Percentiles rank a stretch among this genome's conserved stretches.
phyloP scores from a whole-genome alignment of 139 green algal species.

The Micromonas commoda region DNA sequence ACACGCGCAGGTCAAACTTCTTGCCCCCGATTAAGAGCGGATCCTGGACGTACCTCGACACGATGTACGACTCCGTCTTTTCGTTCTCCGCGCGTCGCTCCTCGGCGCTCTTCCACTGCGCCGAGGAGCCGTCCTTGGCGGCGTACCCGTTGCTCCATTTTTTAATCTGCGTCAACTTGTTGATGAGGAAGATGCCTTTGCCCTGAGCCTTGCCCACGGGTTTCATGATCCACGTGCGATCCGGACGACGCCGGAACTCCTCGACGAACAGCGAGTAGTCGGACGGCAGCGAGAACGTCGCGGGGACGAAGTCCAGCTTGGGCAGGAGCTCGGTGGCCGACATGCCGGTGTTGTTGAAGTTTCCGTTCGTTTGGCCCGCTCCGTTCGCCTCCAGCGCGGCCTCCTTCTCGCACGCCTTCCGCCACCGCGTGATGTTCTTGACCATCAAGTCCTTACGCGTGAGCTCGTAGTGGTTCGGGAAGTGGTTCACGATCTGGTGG shows the following conservation, averaged over 20 bases:
- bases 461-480: constrained; percentile 76
- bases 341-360: background rate
- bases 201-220: constrained; percentile 63
- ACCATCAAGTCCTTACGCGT: constrained; percentile 76
- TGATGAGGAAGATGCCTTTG: constrained; percentile 74
- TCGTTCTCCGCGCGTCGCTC: background rate
- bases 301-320: constrained; percentile 25
- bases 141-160: background rate
- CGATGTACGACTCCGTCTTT: constrained; percentile 61
- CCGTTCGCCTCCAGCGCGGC: background rate
- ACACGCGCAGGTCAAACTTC: constrained; percentile 72
- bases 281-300: constrained; percentile 25
- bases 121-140: background rate
- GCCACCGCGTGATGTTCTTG: constrained; percentile 75
- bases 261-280: constrained; percentile 78
- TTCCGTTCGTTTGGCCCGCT: background rate
- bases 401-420: constrained; percentile 48
- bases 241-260: constrained; percentile 51
- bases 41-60: constrained; percentile 54
- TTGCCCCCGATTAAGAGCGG: constrained; percentile 49
- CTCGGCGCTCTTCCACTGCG: background rate
- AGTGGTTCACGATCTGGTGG: constrained; percentile 74
- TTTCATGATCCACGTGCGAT: constrained; percentile 77
- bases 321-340: background rate
- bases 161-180: constrained; percentile 60